Base-by-base conservation (phyloP, 345 rosid species). In the Gossypium thurberi region DNA sequence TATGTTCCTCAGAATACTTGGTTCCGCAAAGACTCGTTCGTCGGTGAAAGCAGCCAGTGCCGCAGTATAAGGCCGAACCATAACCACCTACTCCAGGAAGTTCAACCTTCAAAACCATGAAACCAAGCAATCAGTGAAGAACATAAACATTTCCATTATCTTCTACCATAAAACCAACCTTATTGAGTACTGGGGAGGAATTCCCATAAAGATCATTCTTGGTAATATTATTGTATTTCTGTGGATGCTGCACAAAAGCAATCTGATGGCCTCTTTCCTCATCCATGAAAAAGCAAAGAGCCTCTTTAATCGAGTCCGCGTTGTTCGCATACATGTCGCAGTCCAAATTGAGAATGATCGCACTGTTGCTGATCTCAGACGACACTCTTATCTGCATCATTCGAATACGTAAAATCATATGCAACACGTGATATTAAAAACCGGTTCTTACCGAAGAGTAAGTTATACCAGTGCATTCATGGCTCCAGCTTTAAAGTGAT, bases 401-500 rank as follows among this genome's bases (percentile, higher is more conserved):
- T 33, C 0, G 7, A 44, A 44, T 33, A 33, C 1, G 0, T 33
- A 33, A 33, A 33, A 33, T 33, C 7, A 33, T 0, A 5, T 33
- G 40, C 40, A 33, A 33, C 1, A 33, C 1, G 40, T 5, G 0
- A 1, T 33, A 5, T 5, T 33, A 33, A 5, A 33, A 33, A 33
- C 40, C 40, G 1, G 7, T 0, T 33, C 40, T 33, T 6, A 33
- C 7, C 40, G 10, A n/a, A 55, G 14, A 56, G 14, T 56, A 25
- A 56, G 10, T 56, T 17, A 6, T 62, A 86, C 89, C 84, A 86
- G 33, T 9, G 89, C 80, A 73, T 86, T 86, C 78, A 82, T 56
- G n/a, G 89, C 86, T 67, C 89, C 89, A 14, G 89, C 87, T 76
- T 86, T 86, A 74, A 82, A 84, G 70, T 86, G 70, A 60, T 86